Evolutionary conservation across 202 grass and related monocot species (phyloP).

Genomic region (Cymbopogon flexuosus): DNA sequence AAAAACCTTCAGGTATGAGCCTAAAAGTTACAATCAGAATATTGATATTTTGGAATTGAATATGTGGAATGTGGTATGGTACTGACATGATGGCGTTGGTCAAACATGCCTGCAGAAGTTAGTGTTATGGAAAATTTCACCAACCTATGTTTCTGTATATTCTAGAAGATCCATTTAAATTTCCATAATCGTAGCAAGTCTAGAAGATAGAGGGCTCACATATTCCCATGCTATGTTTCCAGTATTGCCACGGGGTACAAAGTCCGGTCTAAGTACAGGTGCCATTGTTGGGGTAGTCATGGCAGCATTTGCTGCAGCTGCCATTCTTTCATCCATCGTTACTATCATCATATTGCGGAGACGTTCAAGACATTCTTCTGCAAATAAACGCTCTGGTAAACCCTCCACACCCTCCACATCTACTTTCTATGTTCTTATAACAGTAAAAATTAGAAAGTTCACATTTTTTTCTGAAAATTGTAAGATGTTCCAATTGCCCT

Average conservation of each 20-base stretch:
- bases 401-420: too few species aligned
- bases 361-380: slow-evolving; percentile 40
- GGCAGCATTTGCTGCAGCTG: slow-evolving; percentile 62
- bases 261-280: slow-evolving; percentile 60
- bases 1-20: background rate
- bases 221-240: slow-evolving; percentile 34
- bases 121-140: background rate
- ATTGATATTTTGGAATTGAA: background rate
- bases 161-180: slow-evolving; percentile 1
- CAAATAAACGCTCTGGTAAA: slow-evolving; percentile 69
- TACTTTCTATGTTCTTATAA: slow-evolving; percentile 9
- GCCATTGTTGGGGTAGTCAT: slow-evolving; percentile 67
- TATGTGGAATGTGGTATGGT: background rate
- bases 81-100: background rate
- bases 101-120: slow-evolving; percentile 7
- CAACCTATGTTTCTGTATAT: background rate
- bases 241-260: slow-evolving; percentile 39
- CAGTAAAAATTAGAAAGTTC: slow-evolving; percentile 14
- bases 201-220: slow-evolving; percentile 23
- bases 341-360: slow-evolving; percentile 67
- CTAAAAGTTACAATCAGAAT: background rate
- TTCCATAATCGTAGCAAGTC: background rate
- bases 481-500: background rate
- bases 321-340: slow-evolving; percentile 57
- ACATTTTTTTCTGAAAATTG: background rate